Percentiles rank a stretch among this genome's conserved stretches.
Conservation (phyloP, 768 basidiomycete genomes). For the Russula abietina region DNA sequence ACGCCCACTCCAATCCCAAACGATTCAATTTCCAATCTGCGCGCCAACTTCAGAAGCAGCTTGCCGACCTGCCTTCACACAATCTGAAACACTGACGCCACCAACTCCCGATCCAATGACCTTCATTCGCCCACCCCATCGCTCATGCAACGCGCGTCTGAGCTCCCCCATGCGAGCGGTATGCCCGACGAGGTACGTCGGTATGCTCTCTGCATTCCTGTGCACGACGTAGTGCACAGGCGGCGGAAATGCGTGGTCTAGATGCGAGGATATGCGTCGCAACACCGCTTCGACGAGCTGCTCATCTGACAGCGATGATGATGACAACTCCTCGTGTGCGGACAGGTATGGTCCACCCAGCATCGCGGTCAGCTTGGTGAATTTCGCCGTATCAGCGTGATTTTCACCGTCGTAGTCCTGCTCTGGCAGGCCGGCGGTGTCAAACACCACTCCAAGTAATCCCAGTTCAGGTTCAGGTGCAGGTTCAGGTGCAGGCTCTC, state of each 20-base stretch:
- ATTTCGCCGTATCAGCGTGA: conserved; percentile 28
- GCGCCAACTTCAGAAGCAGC: conserved; percentile 29
- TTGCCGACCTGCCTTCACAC: conserved; percentile 65
- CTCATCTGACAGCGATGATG: not conserved
- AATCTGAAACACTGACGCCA: conserved; percentile 84
- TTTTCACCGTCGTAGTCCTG: conserved; percentile 39
- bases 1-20: too few relatives aligned
- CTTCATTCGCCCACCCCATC: conserved; percentile 42
- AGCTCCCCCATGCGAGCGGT: conserved; percentile 60
- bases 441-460: conserved; percentile 85
- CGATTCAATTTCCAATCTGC: not conserved
- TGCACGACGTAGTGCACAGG: conserved; percentile 51
- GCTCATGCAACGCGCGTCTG: conserved; percentile 35
- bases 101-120: conserved; percentile 81
- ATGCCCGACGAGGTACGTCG: conserved; percentile 71
- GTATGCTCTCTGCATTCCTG: conserved; percentile 66
- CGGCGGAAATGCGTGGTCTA: conserved; percentile 34
- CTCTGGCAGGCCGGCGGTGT: conserved; percentile 64
- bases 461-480: conserved; percentile 31
- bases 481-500: not conserved
- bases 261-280: conserved; percentile 21
- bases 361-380: conserved; percentile 87
- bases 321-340: too few relatives aligned
- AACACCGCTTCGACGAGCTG: conserved; percentile 29
- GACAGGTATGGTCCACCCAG: conserved; percentile 67